These are phyloP conservation scores for Dinochytrium kinnereticum DNA, from an alignment of 371 early-diverging fungal species.

Conservation along the genomic window DNA sequence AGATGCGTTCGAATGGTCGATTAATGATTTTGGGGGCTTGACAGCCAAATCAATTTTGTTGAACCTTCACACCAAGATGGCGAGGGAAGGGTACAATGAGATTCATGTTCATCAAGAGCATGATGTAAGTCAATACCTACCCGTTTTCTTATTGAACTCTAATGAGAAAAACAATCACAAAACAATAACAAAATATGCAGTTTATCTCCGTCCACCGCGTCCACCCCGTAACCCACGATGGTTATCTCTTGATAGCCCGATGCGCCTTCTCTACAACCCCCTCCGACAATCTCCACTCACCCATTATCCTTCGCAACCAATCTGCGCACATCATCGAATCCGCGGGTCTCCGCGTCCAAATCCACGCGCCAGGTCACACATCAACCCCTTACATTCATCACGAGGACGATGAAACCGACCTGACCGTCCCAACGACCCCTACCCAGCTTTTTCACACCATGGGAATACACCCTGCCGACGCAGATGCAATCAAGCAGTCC, in stretches of 20 bases:
- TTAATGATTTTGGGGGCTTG: background rate
- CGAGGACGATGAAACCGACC: slow-evolving; percentile 11
- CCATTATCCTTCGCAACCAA: slow-evolving; percentile 53
- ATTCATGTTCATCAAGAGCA: slow-evolving; percentile 94
- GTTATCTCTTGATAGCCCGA: slow-evolving; percentile 88
- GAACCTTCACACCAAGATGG: slow-evolving; percentile 78
- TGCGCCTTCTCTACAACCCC: slow-evolving; percentile 70
- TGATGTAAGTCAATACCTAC: slow-evolving; percentile 56
- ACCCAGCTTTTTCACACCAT: slow-evolving; percentile 33
- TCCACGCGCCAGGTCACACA: background rate
- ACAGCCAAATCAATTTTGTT: slow-evolving; percentile 75
- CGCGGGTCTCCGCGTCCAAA: slow-evolving; percentile 42
- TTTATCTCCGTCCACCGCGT: slow-evolving; percentile 90
- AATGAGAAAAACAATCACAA: no score
- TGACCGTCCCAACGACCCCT: slow-evolving; percentile 21
- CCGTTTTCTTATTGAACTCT: background rate
- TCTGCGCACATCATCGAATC: slow-evolving; percentile 45
- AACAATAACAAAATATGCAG: no score
- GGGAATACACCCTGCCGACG: slow-evolving; percentile 18
- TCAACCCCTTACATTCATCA: slow-evolving; percentile 9
- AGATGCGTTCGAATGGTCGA: no score
- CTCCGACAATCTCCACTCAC: slow-evolving; percentile 41
- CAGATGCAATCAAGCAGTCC: slow-evolving; percentile 30
- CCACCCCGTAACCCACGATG: slow-evolving; percentile 87
- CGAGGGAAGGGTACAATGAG: slow-evolving; percentile 81